Base-by-base conservation (phyloP, 129 eudicot genomes). In the Lactuca sativa region DNA sequence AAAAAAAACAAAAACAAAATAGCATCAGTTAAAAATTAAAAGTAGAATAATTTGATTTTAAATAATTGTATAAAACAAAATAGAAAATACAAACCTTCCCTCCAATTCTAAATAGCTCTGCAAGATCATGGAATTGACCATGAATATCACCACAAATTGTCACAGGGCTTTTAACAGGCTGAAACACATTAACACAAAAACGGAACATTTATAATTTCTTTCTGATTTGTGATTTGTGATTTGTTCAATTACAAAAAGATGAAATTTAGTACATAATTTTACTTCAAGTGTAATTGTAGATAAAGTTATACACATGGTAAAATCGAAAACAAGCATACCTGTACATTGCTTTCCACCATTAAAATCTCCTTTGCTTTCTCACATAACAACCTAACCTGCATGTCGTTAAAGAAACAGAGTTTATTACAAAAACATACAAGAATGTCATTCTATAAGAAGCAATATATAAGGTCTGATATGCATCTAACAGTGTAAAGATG, bases 141-240 rank as follows among this genome's bases (percentile, higher is more conserved):
- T 90, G 97, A 74, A 90, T 90, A 81, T 90, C 97, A 82, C 97
- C 97, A 59, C 97, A 90, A 41, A 90, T 91, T 49, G 97, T 91
- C 59, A 91, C 97, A 8, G 97, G 97, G 83, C 97, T 87, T 79
- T 79, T 91, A 30, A 91, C 97, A 58, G 97, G 97, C 97, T 91
- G 84, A 17, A 58, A 41, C 38, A 59, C 16, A 73, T 9, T 30
- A 21, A 14, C 51, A 44, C 7, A 70, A 11, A 44, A 60, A 40
- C n/a, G n/a, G n/a, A n/a, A n/a, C n/a, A 49, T 11, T 47, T 10
- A 9, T 18, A 16, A 44, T 3, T 64, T 40, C 3, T 18, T 38
- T 41, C 36, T 36, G 66, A 25, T 18, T 18, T 18, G 21, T 18
- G 21, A 25, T 25, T 25, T 25, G 30, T 25, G 30, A 25, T 0